Conservation (phyloP, 2,329 filamentous ascomycete genomes). For the Byssothecium circinans region DNA sequence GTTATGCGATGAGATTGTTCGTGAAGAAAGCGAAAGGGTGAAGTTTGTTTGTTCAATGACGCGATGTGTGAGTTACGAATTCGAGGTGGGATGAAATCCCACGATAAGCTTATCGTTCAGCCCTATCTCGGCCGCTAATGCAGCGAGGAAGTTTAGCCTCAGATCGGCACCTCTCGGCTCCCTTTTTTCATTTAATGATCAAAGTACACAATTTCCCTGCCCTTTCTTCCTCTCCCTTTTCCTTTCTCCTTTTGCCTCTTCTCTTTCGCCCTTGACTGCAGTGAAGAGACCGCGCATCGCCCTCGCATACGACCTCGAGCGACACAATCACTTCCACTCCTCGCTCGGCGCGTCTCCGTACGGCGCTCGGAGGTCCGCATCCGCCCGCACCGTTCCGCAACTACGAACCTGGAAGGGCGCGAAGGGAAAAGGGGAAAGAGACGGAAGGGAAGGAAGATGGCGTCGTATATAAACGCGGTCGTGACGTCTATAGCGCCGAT, state of each 20-base stretch:
- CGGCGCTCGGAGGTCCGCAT: conserved; percentile 4
- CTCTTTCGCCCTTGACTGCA: not conserved
- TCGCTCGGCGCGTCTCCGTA: not conserved
- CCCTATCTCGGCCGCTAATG: conserved; percentile 3
- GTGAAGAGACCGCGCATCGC: too few relatives aligned
- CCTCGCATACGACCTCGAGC: too few relatives aligned
- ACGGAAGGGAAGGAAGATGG: not conserved
- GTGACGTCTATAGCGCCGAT: conserved; percentile 43
- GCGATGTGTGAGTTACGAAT: too few relatives aligned
- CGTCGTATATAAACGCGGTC: conserved; percentile 34
- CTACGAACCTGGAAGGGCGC: too few relatives aligned
- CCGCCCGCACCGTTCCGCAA: not conserved
- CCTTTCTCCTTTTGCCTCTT: not conserved
- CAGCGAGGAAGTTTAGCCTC: not conserved
- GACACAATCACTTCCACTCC: too few relatives aligned
- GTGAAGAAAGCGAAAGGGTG: too few relatives aligned
- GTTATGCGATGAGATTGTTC: too few relatives aligned
- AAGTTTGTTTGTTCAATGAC: too few relatives aligned
- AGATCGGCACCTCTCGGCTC: conserved; percentile 8
- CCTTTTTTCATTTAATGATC: not conserved
- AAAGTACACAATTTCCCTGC: not conserved
- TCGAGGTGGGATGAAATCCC: too few relatives aligned
- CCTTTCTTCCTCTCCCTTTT: not conserved
- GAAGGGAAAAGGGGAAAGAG: too few relatives aligned
- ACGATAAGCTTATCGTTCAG: not conserved